phyloP scores from a whole-genome alignment of 192 early-diverging fungal genomes.

The Umbelopsis ramanniana region DNA sequence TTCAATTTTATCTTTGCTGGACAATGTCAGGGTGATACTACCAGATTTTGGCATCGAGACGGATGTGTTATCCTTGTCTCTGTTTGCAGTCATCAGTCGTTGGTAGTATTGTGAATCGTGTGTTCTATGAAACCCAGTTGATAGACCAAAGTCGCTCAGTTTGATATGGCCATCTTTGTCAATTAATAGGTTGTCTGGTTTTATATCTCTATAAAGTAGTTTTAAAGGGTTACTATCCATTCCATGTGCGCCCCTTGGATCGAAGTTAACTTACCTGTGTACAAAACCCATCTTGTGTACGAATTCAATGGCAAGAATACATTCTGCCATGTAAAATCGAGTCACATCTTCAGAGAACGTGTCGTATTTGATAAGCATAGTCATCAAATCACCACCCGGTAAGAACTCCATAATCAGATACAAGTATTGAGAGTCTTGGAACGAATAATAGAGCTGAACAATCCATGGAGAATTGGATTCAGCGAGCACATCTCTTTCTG shows the following conservation, averaged over 20 bases:
- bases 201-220: too few relatives aligned
- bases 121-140: slow-evolving; percentile 98
- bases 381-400: slow-evolving; percentile 99
- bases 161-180: slow-evolving; percentile 98
- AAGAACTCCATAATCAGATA: slow-evolving; percentile 99
- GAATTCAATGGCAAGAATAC: slow-evolving; percentile 88
- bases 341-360: slow-evolving; percentile 97
- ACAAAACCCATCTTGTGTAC: slow-evolving; percentile 96
- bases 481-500: slow-evolving; percentile 97
- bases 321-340: slow-evolving; percentile 98
- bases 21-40: slow-evolving; percentile 80
- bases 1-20: slow-evolving; percentile 89
- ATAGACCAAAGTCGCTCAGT: slow-evolving; percentile 98
- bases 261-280: slow-evolving; percentile 66
- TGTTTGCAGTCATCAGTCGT: slow-evolving; percentile 57
- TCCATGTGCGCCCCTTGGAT: not conserved
- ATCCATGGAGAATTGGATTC: slow-evolving; percentile 98
- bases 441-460: slow-evolving; percentile 97
- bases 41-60: slow-evolving; percentile 71
- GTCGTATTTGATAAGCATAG: slow-evolving; percentile 98
- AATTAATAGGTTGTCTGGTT: slow-evolving; percentile 90
- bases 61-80: slow-evolving; percentile 51
- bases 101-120: slow-evolving; percentile 98
- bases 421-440: slow-evolving; percentile 92
- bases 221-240: too few relatives aligned